Evolutionary conservation across 768 basidiomycete genomes (phyloP), one percentile per base, ranked within the genome.

Genomic region (Kwoniella sp.): DNA sequence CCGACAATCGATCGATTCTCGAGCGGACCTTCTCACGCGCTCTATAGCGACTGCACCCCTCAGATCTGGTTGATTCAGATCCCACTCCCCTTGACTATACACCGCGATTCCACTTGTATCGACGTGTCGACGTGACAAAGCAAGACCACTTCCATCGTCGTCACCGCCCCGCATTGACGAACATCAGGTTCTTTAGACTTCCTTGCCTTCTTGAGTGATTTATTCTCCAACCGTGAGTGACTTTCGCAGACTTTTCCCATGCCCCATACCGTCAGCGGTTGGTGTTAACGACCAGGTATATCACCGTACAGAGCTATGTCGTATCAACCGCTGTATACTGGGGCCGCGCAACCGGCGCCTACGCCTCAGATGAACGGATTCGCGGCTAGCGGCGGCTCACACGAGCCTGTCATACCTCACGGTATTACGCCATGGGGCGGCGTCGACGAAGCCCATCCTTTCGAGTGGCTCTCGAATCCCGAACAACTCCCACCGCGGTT

Each of bases 391-490:
- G 20, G 20, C 15, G 41, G 17, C 15, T 45, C 41, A 3, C 20
- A 8, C 41, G 11, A 7, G 41, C 41, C 41, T 45, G 41, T 45
- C 41, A 45, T 45, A 45, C 41, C 41, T 23, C 26, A 51, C 20
- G 50, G 23, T 28, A 51, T 51, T 4, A 28, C 50, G 4, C 50
- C 60, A 12, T 61, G 60, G 60, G 60, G 60, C 5, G 60, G 60
- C 15, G 52, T 61, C 4, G 60, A 61, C 52, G 60, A 30, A 11
- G 50, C 31, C 26, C 60, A 61, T 28, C 60, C 60, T 11, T 61
- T 61, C 52, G 60, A 61, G 34, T 53, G 51, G 12, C 34, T 61
- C 15, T 61, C 60, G 20, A 61, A 61, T 29, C 52, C 60, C 11
- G 47, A 61, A 20, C 31, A 61, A 45, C 37, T 38, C n/a, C 60